Conservation (phyloP, 2,329 filamentous ascomycete genomes). For the Aspergillus felis region DNA sequence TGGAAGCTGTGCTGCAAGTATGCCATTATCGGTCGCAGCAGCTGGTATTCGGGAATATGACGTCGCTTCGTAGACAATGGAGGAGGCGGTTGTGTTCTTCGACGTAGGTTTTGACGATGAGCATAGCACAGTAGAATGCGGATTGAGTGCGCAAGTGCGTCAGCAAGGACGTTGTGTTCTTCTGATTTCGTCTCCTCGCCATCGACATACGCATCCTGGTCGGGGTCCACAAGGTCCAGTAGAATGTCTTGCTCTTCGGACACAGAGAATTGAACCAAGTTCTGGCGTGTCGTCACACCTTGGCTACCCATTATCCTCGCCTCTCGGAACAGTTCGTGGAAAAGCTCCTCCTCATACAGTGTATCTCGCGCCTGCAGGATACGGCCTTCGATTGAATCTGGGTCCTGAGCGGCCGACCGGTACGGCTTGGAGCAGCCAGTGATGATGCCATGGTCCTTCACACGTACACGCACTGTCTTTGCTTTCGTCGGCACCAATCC, state of each 20-base stretch:
- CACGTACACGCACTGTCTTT: slow-evolving; percentile 63
- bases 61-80: slow-evolving; percentile 52
- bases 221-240: slow-evolving; percentile 63
- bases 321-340: slow-evolving; percentile 83
- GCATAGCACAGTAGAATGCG: slow-evolving; percentile 74
- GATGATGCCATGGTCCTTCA: slow-evolving; percentile 55
- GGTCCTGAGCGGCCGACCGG: slow-evolving; percentile 11
- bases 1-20: slow-evolving; percentile 49
- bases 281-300: slow-evolving; percentile 62
- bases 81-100: slow-evolving; percentile 61
- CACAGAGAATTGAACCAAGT: slow-evolving; percentile 54
- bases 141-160: slow-evolving; percentile 63
- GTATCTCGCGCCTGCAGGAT: slow-evolving; percentile 46
- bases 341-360: slow-evolving; percentile 67
- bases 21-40: slow-evolving; percentile 57
- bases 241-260: slow-evolving; percentile 56
- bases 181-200: slow-evolving; percentile 22
- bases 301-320: slow-evolving; percentile 68
- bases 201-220: slow-evolving; percentile 34
- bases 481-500: slow-evolving; percentile 48
- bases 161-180: slow-evolving; percentile 50
- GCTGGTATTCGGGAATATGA: slow-evolving; percentile 49
- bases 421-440: slow-evolving; percentile 50
- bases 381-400: slow-evolving; percentile 33
- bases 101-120: slow-evolving; percentile 68